phyloP scores from a whole-genome alignment of 2,329 filamentous ascomycete species.

The Teratosphaeria epicoccoides region DNA sequence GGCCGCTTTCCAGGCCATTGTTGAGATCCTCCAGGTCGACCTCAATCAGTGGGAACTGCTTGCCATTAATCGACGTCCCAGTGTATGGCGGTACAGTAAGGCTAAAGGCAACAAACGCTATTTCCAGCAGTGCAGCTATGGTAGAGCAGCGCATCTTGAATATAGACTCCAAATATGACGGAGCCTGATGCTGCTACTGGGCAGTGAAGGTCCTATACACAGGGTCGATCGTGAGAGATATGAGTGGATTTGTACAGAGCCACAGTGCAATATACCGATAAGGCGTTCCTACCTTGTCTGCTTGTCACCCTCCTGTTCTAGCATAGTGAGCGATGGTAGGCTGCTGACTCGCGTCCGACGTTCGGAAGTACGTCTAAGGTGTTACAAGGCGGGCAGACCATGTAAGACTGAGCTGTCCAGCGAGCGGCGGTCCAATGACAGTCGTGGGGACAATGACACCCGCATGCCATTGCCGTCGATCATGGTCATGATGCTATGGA shows the following conservation, averaged over 20 bases:
- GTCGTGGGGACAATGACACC: background rate
- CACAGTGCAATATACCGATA: too few species aligned
- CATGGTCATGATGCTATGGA: background rate
- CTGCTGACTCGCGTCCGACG: background rate
- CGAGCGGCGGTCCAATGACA: background rate
- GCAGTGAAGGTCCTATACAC: too few species aligned
- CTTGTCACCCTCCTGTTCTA: background rate
- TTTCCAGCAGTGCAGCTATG: conserved; percentile 4
- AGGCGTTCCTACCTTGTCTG: background rate
- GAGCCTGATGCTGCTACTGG: background rate
- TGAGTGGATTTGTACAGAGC: too few species aligned
- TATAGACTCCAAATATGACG: background rate
- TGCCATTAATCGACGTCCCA: conserved; percentile 8
- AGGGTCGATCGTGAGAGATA: too few species aligned
- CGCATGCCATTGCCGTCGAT: background rate
- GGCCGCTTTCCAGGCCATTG: conserved; percentile 37
- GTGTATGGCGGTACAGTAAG: conserved; percentile 10
- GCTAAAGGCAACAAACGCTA: conserved; percentile 4
- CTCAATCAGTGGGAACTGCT: conserved; percentile 36
- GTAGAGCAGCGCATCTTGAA: background rate
- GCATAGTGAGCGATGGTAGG: background rate
- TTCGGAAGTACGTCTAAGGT: background rate
- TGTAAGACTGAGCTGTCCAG: background rate
- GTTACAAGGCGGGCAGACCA: background rate
- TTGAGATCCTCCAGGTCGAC: conserved; percentile 43